Evolutionary conservation across 2,329 filamentous ascomycete genomes (phyloP).

Genomic region (Neofusicoccum ribis): DNA sequence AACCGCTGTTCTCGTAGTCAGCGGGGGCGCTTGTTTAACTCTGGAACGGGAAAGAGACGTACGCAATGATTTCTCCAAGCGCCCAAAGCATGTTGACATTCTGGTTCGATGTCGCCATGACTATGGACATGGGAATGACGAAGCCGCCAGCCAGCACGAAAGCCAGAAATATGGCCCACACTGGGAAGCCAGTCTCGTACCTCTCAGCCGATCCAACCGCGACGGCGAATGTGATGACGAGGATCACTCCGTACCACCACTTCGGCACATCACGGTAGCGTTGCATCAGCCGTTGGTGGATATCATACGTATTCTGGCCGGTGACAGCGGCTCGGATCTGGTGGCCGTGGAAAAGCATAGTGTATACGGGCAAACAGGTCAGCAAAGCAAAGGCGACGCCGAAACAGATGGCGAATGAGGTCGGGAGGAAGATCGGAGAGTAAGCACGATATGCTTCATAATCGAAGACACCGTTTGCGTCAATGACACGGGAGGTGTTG

Average conservation of each 20-base stretch:
- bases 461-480: conserved; percentile 32
- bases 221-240: conserved; percentile 48
- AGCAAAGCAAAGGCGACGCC: conserved; percentile 40
- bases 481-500: conserved; percentile 33
- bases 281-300: conserved; percentile 35
- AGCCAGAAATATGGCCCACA: conserved; percentile 29
- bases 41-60: conserved; percentile 21
- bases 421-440: conserved; percentile 39
- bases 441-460: conserved; percentile 34
- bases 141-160: conserved; percentile 54
- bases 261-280: conserved; percentile 36
- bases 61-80: conserved; percentile 48
- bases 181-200: conserved; percentile 43
- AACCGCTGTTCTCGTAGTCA: conserved; percentile 46
- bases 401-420: conserved; percentile 41
- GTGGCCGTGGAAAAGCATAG: conserved; percentile 36
- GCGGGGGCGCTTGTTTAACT: background rate
- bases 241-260: conserved; percentile 52
- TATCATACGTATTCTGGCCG: conserved; percentile 27
- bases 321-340: conserved; percentile 28
- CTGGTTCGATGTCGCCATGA: conserved; percentile 14
- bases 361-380: conserved; percentile 38
- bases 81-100: conserved; percentile 53
- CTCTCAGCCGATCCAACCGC: conserved; percentile 31
- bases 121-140: conserved; percentile 35